These are phyloP conservation scores for Sclerospora graminicola DNA, from an alignment of 352 stramenopile species.

Conservation along the genomic window DNA sequence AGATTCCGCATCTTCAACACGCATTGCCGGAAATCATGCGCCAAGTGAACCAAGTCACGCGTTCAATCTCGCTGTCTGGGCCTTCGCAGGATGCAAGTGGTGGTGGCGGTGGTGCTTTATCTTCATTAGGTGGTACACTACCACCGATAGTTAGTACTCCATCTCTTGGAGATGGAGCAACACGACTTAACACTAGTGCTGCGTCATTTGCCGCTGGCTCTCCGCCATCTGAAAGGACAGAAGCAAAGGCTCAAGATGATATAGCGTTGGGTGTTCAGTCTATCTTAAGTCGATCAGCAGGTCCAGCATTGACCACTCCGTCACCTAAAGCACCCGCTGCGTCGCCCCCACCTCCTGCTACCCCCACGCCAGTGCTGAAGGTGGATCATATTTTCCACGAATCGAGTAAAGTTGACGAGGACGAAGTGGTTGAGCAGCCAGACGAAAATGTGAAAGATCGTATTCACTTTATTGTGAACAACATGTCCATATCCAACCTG, in stretches of 20 bases:
- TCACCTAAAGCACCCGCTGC: constrained; percentile 29
- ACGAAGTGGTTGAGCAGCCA: constrained; percentile 52
- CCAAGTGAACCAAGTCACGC: constrained; percentile 75
- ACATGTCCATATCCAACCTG: constrained; percentile 96
- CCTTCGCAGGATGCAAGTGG: constrained; percentile 18
- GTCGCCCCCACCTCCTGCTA: constrained; percentile 29
- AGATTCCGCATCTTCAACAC: constrained; percentile 95
- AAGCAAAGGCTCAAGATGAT: constrained; percentile 21
- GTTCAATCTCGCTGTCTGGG: constrained; percentile 38
- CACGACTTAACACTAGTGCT: constrained; percentile 14
- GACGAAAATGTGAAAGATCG: constrained; percentile 88
- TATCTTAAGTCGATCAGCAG: constrained; percentile 32
- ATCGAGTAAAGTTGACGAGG: constrained; percentile 47
- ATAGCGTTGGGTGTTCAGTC: constrained; percentile 24
- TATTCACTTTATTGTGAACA: constrained; percentile 99
- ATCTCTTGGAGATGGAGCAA: constrained; percentile 13
- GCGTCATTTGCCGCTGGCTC: constrained; percentile 17
- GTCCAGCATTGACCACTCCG: constrained; percentile 36
- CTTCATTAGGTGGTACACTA: constrained; percentile 12
- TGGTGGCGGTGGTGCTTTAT: constrained; percentile 10
- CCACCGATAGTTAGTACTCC: constrained; percentile 10
- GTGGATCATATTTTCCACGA: constrained; percentile 83
- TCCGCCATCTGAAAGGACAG: constrained; percentile 4
- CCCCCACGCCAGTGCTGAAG: constrained; percentile 42
- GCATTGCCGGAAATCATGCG: constrained; percentile 88